phyloP scores from a whole-genome alignment of 2,329 filamentous ascomycete genomes.

The Lomentospora prolificans region DNA sequence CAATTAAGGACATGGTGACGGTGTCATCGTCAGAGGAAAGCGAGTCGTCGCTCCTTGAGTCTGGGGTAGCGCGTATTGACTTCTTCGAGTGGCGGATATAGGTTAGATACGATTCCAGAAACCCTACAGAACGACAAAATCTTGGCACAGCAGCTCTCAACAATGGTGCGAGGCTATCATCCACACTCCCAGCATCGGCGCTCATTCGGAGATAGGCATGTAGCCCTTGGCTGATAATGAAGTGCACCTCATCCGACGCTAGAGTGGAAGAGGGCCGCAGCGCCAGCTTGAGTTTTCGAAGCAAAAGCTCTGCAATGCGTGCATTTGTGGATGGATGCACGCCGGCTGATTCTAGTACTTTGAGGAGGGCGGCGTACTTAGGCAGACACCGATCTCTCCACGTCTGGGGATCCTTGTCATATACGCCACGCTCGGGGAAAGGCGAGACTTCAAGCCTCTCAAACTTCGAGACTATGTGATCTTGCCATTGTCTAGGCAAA shows the following conservation, averaged over 20 bases:
- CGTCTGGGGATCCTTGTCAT: slow-evolving; percentile 50
- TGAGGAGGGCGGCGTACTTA: slow-evolving; percentile 58
- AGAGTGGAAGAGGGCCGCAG: slow-evolving; percentile 50
- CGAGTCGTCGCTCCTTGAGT: neutral
- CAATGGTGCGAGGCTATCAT: slow-evolving; percentile 52
- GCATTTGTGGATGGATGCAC: slow-evolving; percentile 58
- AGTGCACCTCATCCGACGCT: slow-evolving; percentile 54
- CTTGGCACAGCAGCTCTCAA: slow-evolving; percentile 56
- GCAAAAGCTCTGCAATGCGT: slow-evolving; percentile 54
- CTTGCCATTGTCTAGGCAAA: slow-evolving; percentile 61
- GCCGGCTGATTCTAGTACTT: slow-evolving; percentile 49
- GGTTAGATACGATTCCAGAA: slow-evolving; percentile 35
- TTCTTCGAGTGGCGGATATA: slow-evolving; percentile 7
- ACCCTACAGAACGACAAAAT: slow-evolving; percentile 57
- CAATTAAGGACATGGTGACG: slow-evolving; percentile 55
- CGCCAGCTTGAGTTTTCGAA: slow-evolving; percentile 56
- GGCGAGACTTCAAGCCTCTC: slow-evolving; percentile 53
- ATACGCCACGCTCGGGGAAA: slow-evolving; percentile 53
- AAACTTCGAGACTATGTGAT: slow-evolving; percentile 62
- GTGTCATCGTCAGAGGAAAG: slow-evolving; percentile 23
- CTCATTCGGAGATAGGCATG: slow-evolving; percentile 61
- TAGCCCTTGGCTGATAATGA: slow-evolving; percentile 68
- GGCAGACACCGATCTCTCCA: slow-evolving; percentile 56
- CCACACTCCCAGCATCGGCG: slow-evolving; percentile 45
- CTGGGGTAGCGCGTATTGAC: neutral